Percentiles rank a stretch among this genome's conserved stretches.
Evolutionary conservation across 371 early-diverging fungal species (phyloP).

Genomic region (Mortierella sp.): DNA sequence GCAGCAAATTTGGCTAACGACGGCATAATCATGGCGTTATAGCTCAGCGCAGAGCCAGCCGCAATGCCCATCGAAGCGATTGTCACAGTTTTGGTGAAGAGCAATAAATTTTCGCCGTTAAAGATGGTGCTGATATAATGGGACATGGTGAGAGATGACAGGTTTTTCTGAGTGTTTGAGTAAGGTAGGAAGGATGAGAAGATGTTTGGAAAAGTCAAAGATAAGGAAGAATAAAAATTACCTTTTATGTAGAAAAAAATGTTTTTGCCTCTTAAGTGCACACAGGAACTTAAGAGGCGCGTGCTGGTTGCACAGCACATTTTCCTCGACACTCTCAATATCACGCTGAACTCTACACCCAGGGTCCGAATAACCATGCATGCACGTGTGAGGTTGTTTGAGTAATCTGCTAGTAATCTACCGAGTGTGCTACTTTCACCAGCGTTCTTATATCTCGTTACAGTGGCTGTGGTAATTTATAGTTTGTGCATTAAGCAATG

Average conservation of each 20-base stretch:
- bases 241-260: neutral
- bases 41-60: constrained; percentile 7
- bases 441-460: no score
- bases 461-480: no score
- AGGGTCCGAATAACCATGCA: no score
- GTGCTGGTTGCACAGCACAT: no score
- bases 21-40: constrained; percentile 28
- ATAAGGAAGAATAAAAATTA: neutral
- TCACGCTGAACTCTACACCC: no score
- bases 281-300: neutral
- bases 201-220: neutral
- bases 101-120: constrained; percentile 15
- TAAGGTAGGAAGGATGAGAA: neutral
- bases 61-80: constrained; percentile 31
- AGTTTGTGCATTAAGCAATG: no score
- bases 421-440: no score
- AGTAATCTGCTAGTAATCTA: no score
- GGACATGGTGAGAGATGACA: neutral
- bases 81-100: constrained; percentile 17
- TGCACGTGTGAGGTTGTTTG: no score
- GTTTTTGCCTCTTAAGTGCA: neutral
- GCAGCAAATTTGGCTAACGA: constrained; percentile 16
- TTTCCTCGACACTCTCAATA: no score
- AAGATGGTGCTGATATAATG: constrained; percentile 4
- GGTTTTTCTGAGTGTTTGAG: neutral